A percentile compares a stretch with the other conserved stretches of the same genome.
phyloP scores from a whole-genome alignment of 257 asterid species.

The Lavandula angustifolia region DNA sequence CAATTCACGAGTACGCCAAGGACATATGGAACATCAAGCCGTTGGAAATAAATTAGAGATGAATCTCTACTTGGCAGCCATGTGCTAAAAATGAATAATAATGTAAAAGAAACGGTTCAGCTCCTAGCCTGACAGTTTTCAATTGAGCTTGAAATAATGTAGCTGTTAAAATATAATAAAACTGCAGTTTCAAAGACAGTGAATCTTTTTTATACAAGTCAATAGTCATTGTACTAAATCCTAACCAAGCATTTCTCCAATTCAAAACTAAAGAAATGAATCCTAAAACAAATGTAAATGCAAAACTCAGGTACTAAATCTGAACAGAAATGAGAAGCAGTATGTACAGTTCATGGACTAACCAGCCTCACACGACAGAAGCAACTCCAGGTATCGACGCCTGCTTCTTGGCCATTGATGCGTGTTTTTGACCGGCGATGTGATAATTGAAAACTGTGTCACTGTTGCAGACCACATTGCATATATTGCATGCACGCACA shows the following conservation, averaged over 20 bases:
- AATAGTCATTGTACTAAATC: neutral
- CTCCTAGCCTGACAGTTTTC: neutral
- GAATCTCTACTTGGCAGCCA: neutral
- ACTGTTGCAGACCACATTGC: slow-evolving; percentile 84
- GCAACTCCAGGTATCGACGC: slow-evolving; percentile 36
- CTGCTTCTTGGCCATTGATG: slow-evolving; percentile 51
- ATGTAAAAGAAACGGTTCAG: neutral
- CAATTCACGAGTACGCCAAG: slow-evolving; percentile 74
- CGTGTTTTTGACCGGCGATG: slow-evolving; percentile 73
- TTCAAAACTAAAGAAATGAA: slow-evolving; percentile 5
- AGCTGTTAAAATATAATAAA: neutral
- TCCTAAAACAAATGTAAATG: neutral
- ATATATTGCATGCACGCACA: slow-evolving; percentile 52
- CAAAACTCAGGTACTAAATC: slow-evolving; percentile 17
- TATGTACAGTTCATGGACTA: slow-evolving; percentile 22
- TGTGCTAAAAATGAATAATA: neutral
- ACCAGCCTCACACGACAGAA: slow-evolving; percentile 33
- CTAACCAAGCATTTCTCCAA: neutral
- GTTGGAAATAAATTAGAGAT: slow-evolving; percentile 38
- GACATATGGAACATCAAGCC: slow-evolving; percentile 75
- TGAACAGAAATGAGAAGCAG: slow-evolving; percentile 17
- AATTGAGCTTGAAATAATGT: neutral
- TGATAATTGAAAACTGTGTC: slow-evolving; percentile 56
- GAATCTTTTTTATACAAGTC: neutral
- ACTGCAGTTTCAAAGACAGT: neutral